A percentile compares a stretch with the other conserved stretches of the same genome.
Evolutionary conservation across 106 monocot genomes (phyloP).

Genomic region (Gastrodia elata): DNA sequence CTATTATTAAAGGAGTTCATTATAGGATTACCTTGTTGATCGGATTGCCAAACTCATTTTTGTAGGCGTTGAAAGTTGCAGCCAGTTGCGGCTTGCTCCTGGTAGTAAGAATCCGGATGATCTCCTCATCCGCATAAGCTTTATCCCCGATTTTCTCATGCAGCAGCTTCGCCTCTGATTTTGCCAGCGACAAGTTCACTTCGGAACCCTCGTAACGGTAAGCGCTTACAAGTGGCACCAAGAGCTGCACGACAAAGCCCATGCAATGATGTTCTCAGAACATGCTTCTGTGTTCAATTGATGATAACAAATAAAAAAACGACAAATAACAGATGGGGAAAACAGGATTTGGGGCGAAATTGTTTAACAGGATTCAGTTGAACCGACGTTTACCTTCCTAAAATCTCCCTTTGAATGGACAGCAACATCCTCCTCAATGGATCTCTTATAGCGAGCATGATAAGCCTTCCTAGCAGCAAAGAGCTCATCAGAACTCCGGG

Average conservation of each 20-base stretch:
- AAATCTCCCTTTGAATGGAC: constrained; percentile 58
- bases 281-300: background rate
- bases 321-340: background rate
- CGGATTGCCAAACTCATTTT: constrained; percentile 54
- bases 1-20: background rate
- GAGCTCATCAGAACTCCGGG: constrained; percentile 43
- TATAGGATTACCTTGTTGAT: constrained; percentile 47
- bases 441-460: constrained; percentile 61
- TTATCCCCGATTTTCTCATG: constrained; percentile 62
- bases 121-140: constrained; percentile 58
- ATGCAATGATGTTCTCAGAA: background rate
- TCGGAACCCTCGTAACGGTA: constrained; percentile 71
- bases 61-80: constrained; percentile 74
- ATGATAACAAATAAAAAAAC: background rate
- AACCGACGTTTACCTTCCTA: constrained; percentile 41
- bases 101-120: constrained; percentile 72
- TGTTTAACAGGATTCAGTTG: background rate
- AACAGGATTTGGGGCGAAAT: background rate
- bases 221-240: constrained; percentile 56
- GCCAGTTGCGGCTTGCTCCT: constrained; percentile 75
- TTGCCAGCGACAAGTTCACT: constrained; percentile 56
- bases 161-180: constrained; percentile 83
- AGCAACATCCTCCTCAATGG: constrained; percentile 88
- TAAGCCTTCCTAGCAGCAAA: constrained; percentile 51
- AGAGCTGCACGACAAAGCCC: constrained; percentile 22